Base-by-base conservation (phyloP, 2,329 filamentous ascomycete genomes). In the Alternaria sp. region DNA sequence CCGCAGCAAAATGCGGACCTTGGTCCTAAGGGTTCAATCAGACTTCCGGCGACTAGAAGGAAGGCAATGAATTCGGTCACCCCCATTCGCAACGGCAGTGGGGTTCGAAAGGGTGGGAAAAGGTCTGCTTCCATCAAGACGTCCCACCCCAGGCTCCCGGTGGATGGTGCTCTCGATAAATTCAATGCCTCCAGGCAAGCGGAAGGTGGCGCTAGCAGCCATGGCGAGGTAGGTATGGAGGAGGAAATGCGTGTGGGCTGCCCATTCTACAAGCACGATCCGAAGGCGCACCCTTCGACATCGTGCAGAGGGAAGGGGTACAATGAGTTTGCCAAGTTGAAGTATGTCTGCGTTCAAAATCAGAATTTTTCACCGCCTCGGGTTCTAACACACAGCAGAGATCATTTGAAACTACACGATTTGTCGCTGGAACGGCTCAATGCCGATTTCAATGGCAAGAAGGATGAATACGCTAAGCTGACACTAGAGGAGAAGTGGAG, bases 271-370 rank as follows among this genome's bases (percentile, higher is more conserved):
- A 52, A 40, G 15, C 19, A 36, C 13, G 50, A 52, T 36, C 28
- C 50, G 50, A 32, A 52, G 17, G 17, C 19, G 25, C 19, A 32
- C 15, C 19, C 12, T 17, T n/a, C 12, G 12, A n/a, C 50, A 32
- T 52, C 32, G 60, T 63, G 47, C 36, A 49, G 12, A 30, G 47
- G 57, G 9, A 45, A 45, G 11, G 61, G 57, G 3, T 63, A 53
- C 25, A 44, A 47, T 52, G 61, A 63, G 45, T 19, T 61, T 49
- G 61, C 51, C 13, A 63, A 63, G 26, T 26, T 61, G 15, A 57
- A 53, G 61, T 60, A 60, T 21, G 53, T 46, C 28, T 51, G 36
- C 36, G 36, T 25, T 30, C 28, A 52, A 28, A 11, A 30, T n/a
- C 21, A 36, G 6, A 3, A n/a, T 2, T 50, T 40, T 26, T 13